Evolutionary conservation across 169 alveolate species (phyloP), one percentile per base, ranked within the genome.

Genomic region (Cryptosporidium parvum): DNA sequence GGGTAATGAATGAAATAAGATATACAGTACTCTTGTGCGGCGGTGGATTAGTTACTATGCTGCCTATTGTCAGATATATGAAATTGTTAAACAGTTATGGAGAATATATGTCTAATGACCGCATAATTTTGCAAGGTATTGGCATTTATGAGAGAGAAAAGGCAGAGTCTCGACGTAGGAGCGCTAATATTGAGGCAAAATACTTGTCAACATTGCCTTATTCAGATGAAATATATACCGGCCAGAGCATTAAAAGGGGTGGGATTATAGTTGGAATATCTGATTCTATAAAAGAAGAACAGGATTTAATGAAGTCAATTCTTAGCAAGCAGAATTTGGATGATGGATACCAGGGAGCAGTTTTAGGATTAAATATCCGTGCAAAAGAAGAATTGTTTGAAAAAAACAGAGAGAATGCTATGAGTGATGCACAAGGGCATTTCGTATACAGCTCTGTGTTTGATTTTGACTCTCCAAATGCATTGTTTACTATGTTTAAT

Each of bases 351-450:
- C 75, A 65, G 23, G 68, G 68, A n/a, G 75, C 51, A 26, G 35
- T 80, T 26, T 23, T 80, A 44, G 89, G 89, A 42, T 37, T 59
- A 39, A 80, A 80, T 23, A 67, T 80, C 16, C 69, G 89, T 45
- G 80, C 89, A 80, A 80, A 67, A 80, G 89, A 80, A 29, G 68
- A 80, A 3, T 44, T 58, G 51, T 80, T 80, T 80, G 51, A 80
- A 31, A 61, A 80, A 35, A 67, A 44, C 7, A 21, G 53, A 26
- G 89, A 65, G 42, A 80, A 62, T 26, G 56, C 42, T 21, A 12
- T 59, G 44, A 14, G 14, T 37, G 12, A 29, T 12, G 51, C 59
- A 44, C 68, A 80, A 12, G 51, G 35, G 4, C 33, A 58, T 18
- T 59, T 42, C 44, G 59, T 80, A n/a, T 80, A 59, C 42, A 80